Conservation (phyloP, 805 yeast species). For the Komagataella kurtzmanii region DNA sequence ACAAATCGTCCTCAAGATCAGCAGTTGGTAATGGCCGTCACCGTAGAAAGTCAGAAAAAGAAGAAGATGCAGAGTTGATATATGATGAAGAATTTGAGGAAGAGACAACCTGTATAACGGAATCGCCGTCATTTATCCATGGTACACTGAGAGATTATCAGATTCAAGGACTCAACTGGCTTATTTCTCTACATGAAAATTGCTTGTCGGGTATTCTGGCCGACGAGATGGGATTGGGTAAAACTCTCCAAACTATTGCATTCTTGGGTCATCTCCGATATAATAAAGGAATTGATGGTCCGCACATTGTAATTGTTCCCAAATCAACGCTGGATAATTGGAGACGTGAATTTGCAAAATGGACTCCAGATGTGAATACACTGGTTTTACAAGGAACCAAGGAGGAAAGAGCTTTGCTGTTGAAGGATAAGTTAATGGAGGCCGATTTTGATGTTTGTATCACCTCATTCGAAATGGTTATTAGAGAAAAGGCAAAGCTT, state of each 20-base stretch:
- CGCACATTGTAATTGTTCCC: conserved; percentile 66
- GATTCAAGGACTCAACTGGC: conserved; percentile 73
- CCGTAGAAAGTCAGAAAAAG: conserved; percentile 61
- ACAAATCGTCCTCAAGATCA: conserved; percentile 4
- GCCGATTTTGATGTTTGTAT: conserved; percentile 64
- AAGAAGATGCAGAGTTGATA: conserved; percentile 67
- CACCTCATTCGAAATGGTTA: conserved; percentile 66
- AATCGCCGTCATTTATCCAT: conserved; percentile 36
- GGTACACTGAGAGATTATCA: conserved; percentile 65
- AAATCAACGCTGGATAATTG: conserved; percentile 74
- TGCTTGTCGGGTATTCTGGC: conserved; percentile 66
- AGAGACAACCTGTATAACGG: conserved; percentile 19
- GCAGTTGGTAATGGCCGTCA: conserved; percentile 22
- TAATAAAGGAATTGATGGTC: conserved; percentile 47
- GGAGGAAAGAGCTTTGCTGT: conserved; percentile 43
- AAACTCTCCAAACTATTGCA: conserved; percentile 69
- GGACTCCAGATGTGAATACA: conserved; percentile 73
- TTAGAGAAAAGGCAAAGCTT: conserved; percentile 56
- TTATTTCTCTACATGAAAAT: conserved; percentile 53
- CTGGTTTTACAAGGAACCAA: conserved; percentile 66
- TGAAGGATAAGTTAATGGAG: conserved; percentile 31
- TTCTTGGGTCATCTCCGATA: conserved; percentile 62
- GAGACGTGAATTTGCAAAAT: conserved; percentile 61
- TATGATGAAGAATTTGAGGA: conserved; percentile 24
- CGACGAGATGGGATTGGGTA: conserved; percentile 81